A percentile compares a stretch with the other conserved stretches of the same genome.
phyloP scores from a whole-genome alignment of 805 yeast species.

The Spathaspora boniae region DNA sequence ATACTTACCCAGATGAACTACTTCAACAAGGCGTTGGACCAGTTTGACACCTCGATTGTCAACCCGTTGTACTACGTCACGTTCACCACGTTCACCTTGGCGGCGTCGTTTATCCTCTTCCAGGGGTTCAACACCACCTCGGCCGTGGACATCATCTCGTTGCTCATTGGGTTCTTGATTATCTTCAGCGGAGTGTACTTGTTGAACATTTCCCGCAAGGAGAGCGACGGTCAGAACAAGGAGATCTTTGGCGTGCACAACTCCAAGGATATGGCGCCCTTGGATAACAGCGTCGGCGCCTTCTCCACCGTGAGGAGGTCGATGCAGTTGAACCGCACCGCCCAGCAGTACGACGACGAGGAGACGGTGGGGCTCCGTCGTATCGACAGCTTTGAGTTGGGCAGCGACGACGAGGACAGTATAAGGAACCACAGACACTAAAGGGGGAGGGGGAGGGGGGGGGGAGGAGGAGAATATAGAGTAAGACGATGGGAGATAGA shows the following conservation, averaged over 20 bases:
- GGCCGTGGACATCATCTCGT: conserved; percentile 73
- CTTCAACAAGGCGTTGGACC: conserved; percentile 89
- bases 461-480: neutral
- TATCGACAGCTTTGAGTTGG: conserved; percentile 57
- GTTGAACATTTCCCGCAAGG: conserved; percentile 71
- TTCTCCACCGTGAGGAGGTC: conserved; percentile 70
- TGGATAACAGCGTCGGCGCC: conserved; percentile 82
- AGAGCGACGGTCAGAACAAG: conserved; percentile 48
- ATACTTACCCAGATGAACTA: conserved; percentile 90
- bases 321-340: conserved; percentile 55
- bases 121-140: conserved; percentile 84
- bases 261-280: conserved; percentile 53
- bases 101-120: conserved; percentile 82
- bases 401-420: conserved; percentile 40
- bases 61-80: conserved; percentile 89
- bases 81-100: conserved; percentile 82
- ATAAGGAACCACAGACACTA: conserved; percentile 1
- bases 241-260: conserved; percentile 60
- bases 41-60: conserved; percentile 87
- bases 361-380: conserved; percentile 55
- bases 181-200: conserved; percentile 86
- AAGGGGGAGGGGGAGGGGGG: neutral
- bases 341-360: conserved; percentile 32
- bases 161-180: conserved; percentile 80
- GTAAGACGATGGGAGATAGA: neutral